These are phyloP conservation scores for Venturia nashicola DNA, from an alignment of 2,329 filamentous ascomycete genomes.

Conservation along the genomic window DNA sequence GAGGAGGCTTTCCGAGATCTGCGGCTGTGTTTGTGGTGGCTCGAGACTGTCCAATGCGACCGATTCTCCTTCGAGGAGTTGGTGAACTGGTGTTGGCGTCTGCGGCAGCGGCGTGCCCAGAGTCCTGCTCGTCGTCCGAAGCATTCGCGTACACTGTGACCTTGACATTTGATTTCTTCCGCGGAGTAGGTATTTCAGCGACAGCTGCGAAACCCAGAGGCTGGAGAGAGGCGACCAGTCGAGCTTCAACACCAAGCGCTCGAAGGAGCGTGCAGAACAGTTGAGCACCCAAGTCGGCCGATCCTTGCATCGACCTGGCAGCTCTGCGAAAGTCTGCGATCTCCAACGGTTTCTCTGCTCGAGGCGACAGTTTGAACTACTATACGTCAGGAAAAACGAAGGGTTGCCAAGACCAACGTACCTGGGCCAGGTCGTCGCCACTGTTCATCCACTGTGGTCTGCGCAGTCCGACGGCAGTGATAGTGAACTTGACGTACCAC, in stretches of 20 bases:
- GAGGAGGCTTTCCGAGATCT: constrained; percentile 13
- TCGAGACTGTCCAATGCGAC: constrained; percentile 2
- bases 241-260: constrained; percentile 64
- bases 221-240: constrained; percentile 85
- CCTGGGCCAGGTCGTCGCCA: constrained; percentile 31
- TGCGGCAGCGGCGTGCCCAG: not conserved
- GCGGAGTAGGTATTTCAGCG: constrained; percentile 22
- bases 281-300: constrained; percentile 80
- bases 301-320: constrained; percentile 60
- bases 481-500: constrained; percentile 57
- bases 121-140: constrained; percentile 11
- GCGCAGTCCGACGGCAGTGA: constrained; percentile 59
- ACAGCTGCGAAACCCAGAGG: constrained; percentile 54
- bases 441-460: constrained; percentile 45
- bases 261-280: constrained; percentile 81
- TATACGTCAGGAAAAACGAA: not conserved
- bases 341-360: constrained; percentile 57
- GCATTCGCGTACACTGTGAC: constrained; percentile 22
- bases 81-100: not conserved
- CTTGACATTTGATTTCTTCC: constrained; percentile 25
- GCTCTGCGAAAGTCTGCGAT: constrained; percentile 61
- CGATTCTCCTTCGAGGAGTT: constrained; percentile 1
- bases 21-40: too few relatives aligned
- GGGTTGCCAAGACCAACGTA: constrained; percentile 6
- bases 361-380: constrained; percentile 45